Evolutionary conservation across 192 early-diverging fungal species (phyloP).

Genomic region (Coemansia sp.): DNA sequence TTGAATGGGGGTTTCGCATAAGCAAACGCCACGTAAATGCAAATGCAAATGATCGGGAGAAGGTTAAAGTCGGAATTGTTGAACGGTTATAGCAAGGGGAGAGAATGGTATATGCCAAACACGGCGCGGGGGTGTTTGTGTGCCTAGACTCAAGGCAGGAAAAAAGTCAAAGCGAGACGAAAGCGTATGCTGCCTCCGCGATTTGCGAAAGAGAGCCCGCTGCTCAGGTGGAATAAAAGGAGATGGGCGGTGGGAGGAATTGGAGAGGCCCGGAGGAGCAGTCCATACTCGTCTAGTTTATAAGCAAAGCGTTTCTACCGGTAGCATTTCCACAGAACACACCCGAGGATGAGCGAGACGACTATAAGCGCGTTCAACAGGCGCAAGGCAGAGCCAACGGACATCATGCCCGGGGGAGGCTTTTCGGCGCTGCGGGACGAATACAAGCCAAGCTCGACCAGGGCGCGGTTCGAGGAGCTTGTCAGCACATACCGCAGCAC

Average conservation of each 20-base stretch:
- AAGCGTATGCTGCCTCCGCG: too few species aligned
- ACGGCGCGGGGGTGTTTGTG: not conserved
- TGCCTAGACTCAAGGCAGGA: not conserved
- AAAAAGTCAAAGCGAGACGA: not conserved
- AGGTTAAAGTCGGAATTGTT: too few species aligned
- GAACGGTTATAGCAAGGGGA: too few species aligned
- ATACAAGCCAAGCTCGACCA: slow-evolving; percentile 41
- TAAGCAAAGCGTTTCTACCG: too few species aligned
- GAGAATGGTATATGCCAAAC: not conserved
- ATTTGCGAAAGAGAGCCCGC: too few species aligned
- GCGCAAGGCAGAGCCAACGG: slow-evolving; percentile 27
- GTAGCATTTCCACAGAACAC: too few species aligned
- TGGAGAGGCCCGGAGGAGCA: too few species aligned
- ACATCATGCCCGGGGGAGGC: slow-evolving; percentile 33
- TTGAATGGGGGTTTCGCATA: not conserved
- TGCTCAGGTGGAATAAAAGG: slow-evolving; percentile 8
- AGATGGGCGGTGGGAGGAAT: too few species aligned
- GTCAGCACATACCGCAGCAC: slow-evolving; percentile 40
- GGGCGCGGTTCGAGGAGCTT: slow-evolving; percentile 52
- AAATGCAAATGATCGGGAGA: not conserved
- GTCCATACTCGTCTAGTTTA: too few species aligned
- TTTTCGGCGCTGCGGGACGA: slow-evolving; percentile 29
- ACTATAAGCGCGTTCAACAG: slow-evolving; percentile 10
- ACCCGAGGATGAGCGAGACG: not conserved
- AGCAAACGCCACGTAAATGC: not conserved